phyloP scores from a whole-genome alignment of 805 yeast genomes.

The Kregervanrija delftensis region DNA sequence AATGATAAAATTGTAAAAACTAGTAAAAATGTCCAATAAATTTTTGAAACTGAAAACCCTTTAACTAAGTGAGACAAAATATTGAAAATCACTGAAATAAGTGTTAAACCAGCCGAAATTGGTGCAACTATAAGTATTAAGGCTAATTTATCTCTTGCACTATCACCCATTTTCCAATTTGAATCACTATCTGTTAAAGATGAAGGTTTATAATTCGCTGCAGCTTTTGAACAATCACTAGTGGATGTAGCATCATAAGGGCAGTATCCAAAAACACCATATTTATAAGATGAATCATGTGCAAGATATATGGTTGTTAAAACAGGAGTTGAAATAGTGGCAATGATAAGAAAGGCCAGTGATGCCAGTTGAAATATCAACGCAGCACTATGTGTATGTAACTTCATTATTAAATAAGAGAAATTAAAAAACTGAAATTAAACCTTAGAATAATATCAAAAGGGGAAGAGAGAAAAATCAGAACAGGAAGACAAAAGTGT shows the following conservation, averaged over 20 bases:
- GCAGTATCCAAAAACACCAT: slow-evolving; percentile 70
- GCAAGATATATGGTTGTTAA: slow-evolving; percentile 43
- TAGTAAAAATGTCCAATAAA: slow-evolving; percentile 36
- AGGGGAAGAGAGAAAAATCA: neutral
- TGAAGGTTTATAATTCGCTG: slow-evolving; percentile 31
- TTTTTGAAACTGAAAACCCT: slow-evolving; percentile 8
- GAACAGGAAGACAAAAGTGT: neutral
- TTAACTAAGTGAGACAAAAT: slow-evolving; percentile 6
- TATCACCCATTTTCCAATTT: slow-evolving; percentile 43
- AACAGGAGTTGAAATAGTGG: slow-evolving; percentile 58
- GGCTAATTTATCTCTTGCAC: slow-evolving; percentile 45
- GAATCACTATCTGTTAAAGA: slow-evolving; percentile 11
- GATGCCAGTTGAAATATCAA: slow-evolving; percentile 44
- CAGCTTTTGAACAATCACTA: slow-evolving; percentile 28
- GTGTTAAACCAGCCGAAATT: slow-evolving; percentile 57
- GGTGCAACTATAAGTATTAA: slow-evolving; percentile 56
- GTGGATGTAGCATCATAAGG: slow-evolving; percentile 7
- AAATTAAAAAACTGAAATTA: neutral
- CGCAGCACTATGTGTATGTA: slow-evolving; percentile 23
- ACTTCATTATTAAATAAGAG: slow-evolving; percentile 9
- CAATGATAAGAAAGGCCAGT: slow-evolving; percentile 55
- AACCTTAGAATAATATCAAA: neutral
- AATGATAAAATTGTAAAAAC: slow-evolving; percentile 43
- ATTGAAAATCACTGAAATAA: slow-evolving; percentile 36
- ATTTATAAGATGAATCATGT: slow-evolving; percentile 36